A percentile compares a stretch with the other conserved stretches of the same genome.
These are phyloP conservation scores for Candida maesae DNA, from an alignment of 805 yeast species.

Conservation along the genomic window DNA sequence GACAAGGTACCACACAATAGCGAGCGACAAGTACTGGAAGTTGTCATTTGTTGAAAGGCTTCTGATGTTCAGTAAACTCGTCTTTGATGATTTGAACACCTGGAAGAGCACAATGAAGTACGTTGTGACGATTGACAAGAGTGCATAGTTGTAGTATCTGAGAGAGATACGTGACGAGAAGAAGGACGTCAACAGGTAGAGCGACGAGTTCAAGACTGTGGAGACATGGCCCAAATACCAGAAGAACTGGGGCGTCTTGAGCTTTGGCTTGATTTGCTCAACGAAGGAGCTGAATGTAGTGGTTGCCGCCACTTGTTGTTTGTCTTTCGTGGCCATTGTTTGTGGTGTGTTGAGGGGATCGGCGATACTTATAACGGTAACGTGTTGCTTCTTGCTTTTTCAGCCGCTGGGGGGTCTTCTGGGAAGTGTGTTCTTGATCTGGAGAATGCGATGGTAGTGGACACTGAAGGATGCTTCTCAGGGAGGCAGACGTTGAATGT, in stretches of 20 bases:
- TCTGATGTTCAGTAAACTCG: slow-evolving; percentile 28
- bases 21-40: slow-evolving; percentile 53
- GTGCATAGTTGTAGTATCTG: slow-evolving; percentile 38
- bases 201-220: slow-evolving; percentile 40
- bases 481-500: too few relatives aligned
- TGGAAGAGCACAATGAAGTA: slow-evolving; percentile 62
- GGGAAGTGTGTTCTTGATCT: too few relatives aligned
- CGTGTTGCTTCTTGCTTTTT: not conserved
- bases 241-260: slow-evolving; percentile 55
- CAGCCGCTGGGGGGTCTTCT: too few relatives aligned
- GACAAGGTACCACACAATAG: slow-evolving; percentile 40
- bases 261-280: slow-evolving; percentile 18
- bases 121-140: slow-evolving; percentile 52
- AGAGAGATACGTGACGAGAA: slow-evolving; percentile 32
- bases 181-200: slow-evolving; percentile 40
- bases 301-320: slow-evolving; percentile 1
- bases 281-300: slow-evolving; percentile 16
- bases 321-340: slow-evolving; percentile 1
- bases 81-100: slow-evolving; percentile 41
- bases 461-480: too few relatives aligned
- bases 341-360: not conserved
- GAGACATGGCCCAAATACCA: slow-evolving; percentile 66
- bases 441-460: too few relatives aligned
- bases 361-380: too few relatives aligned
- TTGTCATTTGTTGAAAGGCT: slow-evolving; percentile 48